phyloP scores from a whole-genome alignment of 2,329 filamentous ascomycete genomes.

The Arthrobotrys megalospora region DNA sequence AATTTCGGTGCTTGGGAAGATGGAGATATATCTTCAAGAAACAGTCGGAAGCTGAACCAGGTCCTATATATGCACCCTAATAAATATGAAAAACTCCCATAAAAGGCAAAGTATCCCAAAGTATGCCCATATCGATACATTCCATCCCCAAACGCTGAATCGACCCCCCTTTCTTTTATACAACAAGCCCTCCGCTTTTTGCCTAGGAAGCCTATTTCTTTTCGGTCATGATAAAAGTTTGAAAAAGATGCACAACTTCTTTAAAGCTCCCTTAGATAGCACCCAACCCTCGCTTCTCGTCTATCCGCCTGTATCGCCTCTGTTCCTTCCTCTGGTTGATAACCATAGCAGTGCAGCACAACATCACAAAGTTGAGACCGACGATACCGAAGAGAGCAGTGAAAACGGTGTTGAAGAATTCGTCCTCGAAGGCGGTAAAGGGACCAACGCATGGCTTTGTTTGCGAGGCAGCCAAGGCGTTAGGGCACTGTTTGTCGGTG shows the following conservation, averaged over 20 bases:
- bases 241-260: conserved; percentile 2
- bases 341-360: conserved; percentile 81
- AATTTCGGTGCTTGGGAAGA: conserved; percentile 46
- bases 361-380: conserved; percentile 78
- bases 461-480: conserved; percentile 78
- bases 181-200: conserved; percentile 10
- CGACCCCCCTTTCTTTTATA: conserved; percentile 11
- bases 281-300: conserved; percentile 79
- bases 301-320: conserved; percentile 83
- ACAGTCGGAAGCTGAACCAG: conserved; percentile 28
- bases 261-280: conserved; percentile 68
- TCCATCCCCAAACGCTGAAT: conserved; percentile 7
- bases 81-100: conserved; percentile 9
- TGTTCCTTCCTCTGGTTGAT: conserved; percentile 85
- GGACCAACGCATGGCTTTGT: conserved; percentile 79
- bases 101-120: conserved; percentile 9
- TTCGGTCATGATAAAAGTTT: not conserved
- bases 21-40: conserved; percentile 51
- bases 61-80: conserved; percentile 28
- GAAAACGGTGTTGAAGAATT: conserved; percentile 81
- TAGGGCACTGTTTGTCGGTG: conserved; percentile 78
- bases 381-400: conserved; percentile 85
- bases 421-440: conserved; percentile 79
- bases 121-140: conserved; percentile 11
- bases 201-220: conserved; percentile 3